Conservation (phyloP, 805 yeast genomes). For the Saturnispora saitoi region DNA sequence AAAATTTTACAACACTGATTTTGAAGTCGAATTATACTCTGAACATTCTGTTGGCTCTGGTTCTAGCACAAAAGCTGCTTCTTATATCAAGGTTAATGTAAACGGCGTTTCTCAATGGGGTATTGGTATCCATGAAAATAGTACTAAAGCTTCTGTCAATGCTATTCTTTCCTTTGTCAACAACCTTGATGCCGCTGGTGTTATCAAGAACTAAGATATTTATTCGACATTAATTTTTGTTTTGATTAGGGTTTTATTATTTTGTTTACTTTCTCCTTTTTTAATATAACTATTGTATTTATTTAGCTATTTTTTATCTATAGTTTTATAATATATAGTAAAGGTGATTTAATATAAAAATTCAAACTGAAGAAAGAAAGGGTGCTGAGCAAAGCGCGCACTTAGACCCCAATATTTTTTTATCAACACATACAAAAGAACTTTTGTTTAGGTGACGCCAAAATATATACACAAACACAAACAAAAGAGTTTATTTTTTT, state of each 20-base stretch:
- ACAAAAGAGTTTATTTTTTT: neutral
- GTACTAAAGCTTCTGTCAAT: conserved; percentile 73
- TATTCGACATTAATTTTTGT: neutral
- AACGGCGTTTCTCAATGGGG: conserved; percentile 54
- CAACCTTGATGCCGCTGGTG: conserved; percentile 25
- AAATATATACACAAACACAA: neutral
- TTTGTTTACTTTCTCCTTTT: neutral
- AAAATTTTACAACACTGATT: conserved; percentile 38
- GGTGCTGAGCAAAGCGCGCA: neutral
- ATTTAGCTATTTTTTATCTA: neutral
- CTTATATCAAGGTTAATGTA: conserved; percentile 40
- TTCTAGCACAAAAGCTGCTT: conserved; percentile 64
- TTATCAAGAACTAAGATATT: conserved; percentile 5
- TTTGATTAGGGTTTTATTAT: neutral
- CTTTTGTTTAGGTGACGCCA: neutral
- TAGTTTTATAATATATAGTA: neutral
- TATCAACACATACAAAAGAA: neutral
- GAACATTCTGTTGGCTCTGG: conserved; percentile 73
- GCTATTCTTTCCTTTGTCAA: conserved; percentile 62
- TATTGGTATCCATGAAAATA: conserved; percentile 87
- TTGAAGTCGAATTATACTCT: conserved; percentile 58
- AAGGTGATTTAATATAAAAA: neutral
- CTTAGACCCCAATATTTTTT: neutral
- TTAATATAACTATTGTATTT: too few species aligned
- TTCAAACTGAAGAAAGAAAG: neutral